A percentile compares a stretch with the other conserved stretches of the same genome.
phyloP scores from a whole-genome alignment of 1,139 yeast genomes.

The Geotrichum carabidarum region DNA sequence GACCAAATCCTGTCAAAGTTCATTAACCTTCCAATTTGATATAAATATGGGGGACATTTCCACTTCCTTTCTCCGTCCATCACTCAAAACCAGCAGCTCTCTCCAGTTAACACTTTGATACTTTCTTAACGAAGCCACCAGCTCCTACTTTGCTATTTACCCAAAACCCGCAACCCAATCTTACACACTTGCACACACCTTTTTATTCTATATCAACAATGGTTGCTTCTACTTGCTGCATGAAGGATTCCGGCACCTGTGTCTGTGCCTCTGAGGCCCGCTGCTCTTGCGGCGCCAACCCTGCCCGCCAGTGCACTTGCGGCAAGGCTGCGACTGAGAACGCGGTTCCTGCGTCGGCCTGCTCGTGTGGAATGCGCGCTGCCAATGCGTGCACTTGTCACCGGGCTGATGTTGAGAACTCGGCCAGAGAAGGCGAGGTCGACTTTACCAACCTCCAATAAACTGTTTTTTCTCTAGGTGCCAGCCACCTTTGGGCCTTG shows the following conservation, averaged over 20 bases:
- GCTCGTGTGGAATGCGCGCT: constrained; percentile 42
- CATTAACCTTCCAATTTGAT: too few species aligned
- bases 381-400: constrained; percentile 38
- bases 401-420: constrained; percentile 31
- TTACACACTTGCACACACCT: neutral
- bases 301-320: constrained; percentile 42
- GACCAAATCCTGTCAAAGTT: too few species aligned
- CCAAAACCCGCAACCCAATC: neutral
- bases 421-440: constrained; percentile 39
- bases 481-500: neutral
- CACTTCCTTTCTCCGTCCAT: too few species aligned
- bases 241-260: constrained; percentile 36
- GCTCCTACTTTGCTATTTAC: neutral
- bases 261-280: constrained; percentile 41
- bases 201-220: neutral
- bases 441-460: constrained; percentile 41
- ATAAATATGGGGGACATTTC: too few species aligned
- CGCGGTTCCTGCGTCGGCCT: constrained; percentile 31
- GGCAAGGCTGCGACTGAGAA: constrained; percentile 38
- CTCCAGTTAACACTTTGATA: neutral
- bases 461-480: constrained; percentile 3
- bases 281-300: constrained; percentile 42
- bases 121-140: neutral
- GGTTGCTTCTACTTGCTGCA: constrained; percentile 28
- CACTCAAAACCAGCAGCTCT: too few species aligned